Conservation (phyloP, 768 basidiomycete species). For the Glaciozyma martinii region DNA sequence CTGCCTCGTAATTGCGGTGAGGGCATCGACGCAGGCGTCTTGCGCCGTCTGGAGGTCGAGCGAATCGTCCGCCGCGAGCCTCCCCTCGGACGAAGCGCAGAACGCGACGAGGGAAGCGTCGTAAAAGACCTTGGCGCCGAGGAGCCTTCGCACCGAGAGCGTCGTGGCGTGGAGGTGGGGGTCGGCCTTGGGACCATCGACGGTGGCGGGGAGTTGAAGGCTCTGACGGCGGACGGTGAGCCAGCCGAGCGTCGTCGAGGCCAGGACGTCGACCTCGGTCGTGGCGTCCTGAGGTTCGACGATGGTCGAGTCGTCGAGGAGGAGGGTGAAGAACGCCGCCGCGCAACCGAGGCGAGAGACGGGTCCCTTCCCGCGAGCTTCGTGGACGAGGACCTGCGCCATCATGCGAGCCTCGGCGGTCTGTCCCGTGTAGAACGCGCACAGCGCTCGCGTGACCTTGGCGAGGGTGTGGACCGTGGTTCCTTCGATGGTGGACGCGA, state of each 20-base stretch:
- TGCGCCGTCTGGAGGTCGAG: conserved; percentile 2
- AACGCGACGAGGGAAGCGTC: conserved; percentile 1
- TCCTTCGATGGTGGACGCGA: conserved; percentile 8
- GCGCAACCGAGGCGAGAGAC: conserved; percentile 11
- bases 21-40: conserved; percentile 10
- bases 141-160: conserved; percentile 12
- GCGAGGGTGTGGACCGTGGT: conserved; percentile 1
- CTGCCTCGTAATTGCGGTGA: conserved; percentile 8
- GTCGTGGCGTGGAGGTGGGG: conserved; percentile 9
- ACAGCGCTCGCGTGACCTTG: conserved; percentile 8
- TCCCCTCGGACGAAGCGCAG: conserved; percentile 3
- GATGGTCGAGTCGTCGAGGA: conserved; percentile 6
- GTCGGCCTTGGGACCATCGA: conserved; percentile 1
- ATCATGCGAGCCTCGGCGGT: not conserved
- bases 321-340: conserved; percentile 11
- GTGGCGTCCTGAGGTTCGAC: not conserved
- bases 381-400: not conserved
- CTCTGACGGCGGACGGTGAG: conserved; percentile 15
- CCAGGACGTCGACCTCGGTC: conserved; percentile 18
- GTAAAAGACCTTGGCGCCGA: conserved; percentile 13
- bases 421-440: conserved; percentile 1
- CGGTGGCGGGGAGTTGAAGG: not conserved
- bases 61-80: not conserved
- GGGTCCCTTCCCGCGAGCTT: not conserved
- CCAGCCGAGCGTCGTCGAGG: conserved; percentile 15